Base-by-base conservation (phyloP, 768 basidiomycete genomes). In the Dacryopinax primogenitus region DNA sequence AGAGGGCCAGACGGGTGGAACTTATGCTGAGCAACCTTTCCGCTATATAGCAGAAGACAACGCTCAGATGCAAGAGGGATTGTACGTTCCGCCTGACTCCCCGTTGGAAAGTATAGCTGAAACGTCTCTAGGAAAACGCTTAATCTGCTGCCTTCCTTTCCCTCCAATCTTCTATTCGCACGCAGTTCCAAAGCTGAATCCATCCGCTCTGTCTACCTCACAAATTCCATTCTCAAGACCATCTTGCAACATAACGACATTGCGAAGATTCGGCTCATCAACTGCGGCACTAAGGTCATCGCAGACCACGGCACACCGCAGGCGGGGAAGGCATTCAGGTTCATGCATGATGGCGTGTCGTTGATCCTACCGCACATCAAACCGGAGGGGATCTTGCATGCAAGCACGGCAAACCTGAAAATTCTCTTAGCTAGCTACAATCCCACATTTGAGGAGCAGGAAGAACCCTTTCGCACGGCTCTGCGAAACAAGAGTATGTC, bases 241-340 rank as follows among this genome's bases (percentile, higher is more conserved):
- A 79, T 98, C 67, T 81, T 97, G 65, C 71, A 78, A 63, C 77
- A 86, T 72, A 99, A 98, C 73, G 86, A 91, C 72, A 94, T 87
- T 73, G 82, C 83, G 32, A 85, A 86, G 30, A 81, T 97, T 64
- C 85, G 96, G 1, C 83, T 99, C 63, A 86, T 93, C 70, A 85
- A 89, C 15, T 88, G 90, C n/a, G 96, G 96, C 21, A 92, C 93
- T 39, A 95, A 96, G 74, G 85, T 92, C 13, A 88, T 98, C 74
- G 83, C 85, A 4, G 26, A 45, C 47, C 45, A 62, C 37, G 33
- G 39, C 41, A 36, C 41, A 23, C 7, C 72, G 37, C 82, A 84
- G 26, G 75, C 84, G 23, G 7, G 28, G 44, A 76, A 74, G n/a
- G 81, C 84, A 68, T 92, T 88, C 74, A 82, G 90, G 21, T 79